Conservation (phyloP, 108 stramenopile genomes). For the Schizochytrium sp. region DNA sequence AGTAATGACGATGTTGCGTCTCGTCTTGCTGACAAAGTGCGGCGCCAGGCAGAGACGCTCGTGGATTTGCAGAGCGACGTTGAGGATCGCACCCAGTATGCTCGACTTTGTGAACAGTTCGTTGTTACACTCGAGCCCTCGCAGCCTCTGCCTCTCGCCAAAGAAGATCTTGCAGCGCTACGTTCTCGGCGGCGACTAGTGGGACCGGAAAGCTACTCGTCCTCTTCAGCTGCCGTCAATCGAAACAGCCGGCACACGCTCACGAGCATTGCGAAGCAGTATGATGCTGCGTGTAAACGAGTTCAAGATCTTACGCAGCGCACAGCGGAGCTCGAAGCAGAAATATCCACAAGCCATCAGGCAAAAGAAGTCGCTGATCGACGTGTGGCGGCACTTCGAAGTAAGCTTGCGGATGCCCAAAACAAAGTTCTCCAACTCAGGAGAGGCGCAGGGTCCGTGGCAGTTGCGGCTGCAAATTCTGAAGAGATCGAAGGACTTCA, state of each 20-base stretch:
- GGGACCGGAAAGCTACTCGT: too few relatives aligned
- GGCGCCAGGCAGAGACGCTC: background rate
- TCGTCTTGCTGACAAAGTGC: slow-evolving; percentile 1
- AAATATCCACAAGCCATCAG: background rate
- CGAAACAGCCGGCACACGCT: slow-evolving; percentile 24
- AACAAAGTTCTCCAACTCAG: background rate
- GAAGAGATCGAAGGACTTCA: background rate
- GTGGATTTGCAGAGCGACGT: slow-evolving; percentile 45
- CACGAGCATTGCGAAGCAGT: slow-evolving; percentile 20
- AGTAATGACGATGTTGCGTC: too few relatives aligned
- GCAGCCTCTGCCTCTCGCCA: slow-evolving; percentile 55
- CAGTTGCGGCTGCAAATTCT: background rate
- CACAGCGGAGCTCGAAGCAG: slow-evolving; percentile 18
- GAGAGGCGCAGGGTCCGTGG: background rate
- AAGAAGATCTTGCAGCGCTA: slow-evolving; percentile 25
- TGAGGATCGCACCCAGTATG: slow-evolving; percentile 30
- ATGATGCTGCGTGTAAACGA: slow-evolving; percentile 12
- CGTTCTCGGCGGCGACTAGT: background rate
- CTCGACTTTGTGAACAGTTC: slow-evolving; percentile 59
- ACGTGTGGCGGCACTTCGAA: background rate
- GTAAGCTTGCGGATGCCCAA: slow-evolving; percentile 45
- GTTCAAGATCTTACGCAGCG: background rate
- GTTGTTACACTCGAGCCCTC: slow-evolving; percentile 28
- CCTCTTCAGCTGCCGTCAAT: background rate
- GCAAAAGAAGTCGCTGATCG: background rate